Evolutionary conservation across 2,329 filamentous ascomycete species (phyloP), one percentile per base, ranked within the genome.

Genomic region (Cladophialophora yegresii): DNA sequence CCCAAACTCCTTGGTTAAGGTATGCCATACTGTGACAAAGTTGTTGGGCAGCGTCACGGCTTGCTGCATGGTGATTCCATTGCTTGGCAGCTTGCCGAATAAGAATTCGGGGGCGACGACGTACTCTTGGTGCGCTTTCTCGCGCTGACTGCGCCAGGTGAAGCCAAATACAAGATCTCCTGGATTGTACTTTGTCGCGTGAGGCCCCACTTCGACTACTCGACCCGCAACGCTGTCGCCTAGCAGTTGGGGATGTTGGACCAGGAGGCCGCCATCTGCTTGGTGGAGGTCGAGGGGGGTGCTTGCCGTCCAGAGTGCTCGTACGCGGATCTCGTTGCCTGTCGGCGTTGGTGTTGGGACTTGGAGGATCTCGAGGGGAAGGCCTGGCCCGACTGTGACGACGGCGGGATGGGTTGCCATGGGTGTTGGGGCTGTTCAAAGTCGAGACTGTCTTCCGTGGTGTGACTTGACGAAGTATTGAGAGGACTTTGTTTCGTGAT

Each of bases 211-310:
- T 54, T 82, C 78, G 2, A 83, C 79, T 12, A 88, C 81, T 0
- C 77, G 79, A 2, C 86, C 86, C 4, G 80, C 84, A 3, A 79
- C 75, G 23, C 81, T 79, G 61, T 81, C 80, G 36, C 85, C 85
- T 9, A 84, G 76, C 5, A 83, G 75, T 66, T 80, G 77, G 0
- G 85, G 85, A 26, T 80, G 74, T 30, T 76, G 70, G 10, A 86
- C 78, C 12, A 87, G 72, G 0, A 88, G 76, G 0, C 84, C 84
- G 40, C 85, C 85, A 69, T 87, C 85, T 51, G 84, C 83, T 64
- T 85, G 82, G 73, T 88, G 86, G 5, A 88, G 76, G 69, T 88
- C 85, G 0, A 88, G 76, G 0, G 86, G 86, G 0, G 83, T 85
- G 0, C 85, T 86, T 2, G 84, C 81, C 1, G 84, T 85, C 83